Evolutionary conservation across 306 rosid genomes (phyloP), one percentile per base, ranked within the genome.

Genomic region (Notholithocarpus densiflorus): DNA sequence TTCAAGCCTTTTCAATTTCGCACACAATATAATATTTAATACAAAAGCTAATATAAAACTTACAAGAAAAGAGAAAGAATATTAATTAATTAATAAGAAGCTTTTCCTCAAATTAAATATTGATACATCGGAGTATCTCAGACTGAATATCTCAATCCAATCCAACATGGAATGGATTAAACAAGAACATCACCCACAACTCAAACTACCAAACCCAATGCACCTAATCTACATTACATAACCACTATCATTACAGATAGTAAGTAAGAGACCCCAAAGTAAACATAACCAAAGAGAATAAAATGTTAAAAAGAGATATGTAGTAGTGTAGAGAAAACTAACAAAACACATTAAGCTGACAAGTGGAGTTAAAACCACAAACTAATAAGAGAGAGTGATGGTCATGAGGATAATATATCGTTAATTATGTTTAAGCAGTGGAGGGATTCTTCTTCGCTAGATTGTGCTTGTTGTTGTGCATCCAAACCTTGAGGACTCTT

Each of bases 401-500:
- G 17, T 21, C 17, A 9, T 32, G 45, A 34, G 21, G 65, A 75
- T 23, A 34, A 69, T 24, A 21, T n/a, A 20, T 54, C 37, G 31
- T 48, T 61, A 31, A 6, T 18, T 20, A 73, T 27, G 40, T 27
- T 61, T 68, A 29, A 23, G 77, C 9, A 51, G 68, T 4, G 68
- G 59, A 43, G 37, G 69, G 69, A 13, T 56, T 81, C 19, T 84
- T 87, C 34, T 84, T 91, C 69, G 93, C 88, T 2, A 89, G 90
- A 76, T 79, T 91, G 75, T 86, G 92, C 72, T 91, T 91, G 57
- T 91, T 91, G 86, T 91, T 91, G 78, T 91, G 96, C 96, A 91
- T 91, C 96, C 96, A 91, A 81, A 91, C 96, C 87, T 91, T 91
- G 66, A 91, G 93, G 1, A 91, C 93, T 83, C 93, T 87, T 79